phyloP scores from a whole-genome alignment of 305 asterid genomes.

The Lippia alba region DNA sequence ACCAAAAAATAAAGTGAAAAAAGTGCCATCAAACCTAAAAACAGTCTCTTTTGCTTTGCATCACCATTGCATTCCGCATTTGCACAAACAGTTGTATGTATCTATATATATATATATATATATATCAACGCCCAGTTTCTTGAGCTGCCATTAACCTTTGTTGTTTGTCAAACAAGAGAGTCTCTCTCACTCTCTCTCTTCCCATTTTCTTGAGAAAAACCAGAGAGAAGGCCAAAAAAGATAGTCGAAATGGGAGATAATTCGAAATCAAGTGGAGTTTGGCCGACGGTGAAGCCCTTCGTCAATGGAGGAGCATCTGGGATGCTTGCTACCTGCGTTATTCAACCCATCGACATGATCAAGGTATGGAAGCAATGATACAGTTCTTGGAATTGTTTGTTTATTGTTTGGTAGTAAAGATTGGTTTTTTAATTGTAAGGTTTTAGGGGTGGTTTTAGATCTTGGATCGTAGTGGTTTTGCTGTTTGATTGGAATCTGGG shows the following conservation, averaged over 20 bases:
- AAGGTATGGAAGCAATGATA: slow-evolving; percentile 55
- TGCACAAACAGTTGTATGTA: background rate
- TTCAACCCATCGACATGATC: slow-evolving; percentile 95
- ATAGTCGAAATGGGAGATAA: slow-evolving; percentile 64
- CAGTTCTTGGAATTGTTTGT: slow-evolving; percentile 3
- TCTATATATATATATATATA: background rate
- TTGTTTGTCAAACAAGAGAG: slow-evolving; percentile 21
- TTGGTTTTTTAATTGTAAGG: background rate
- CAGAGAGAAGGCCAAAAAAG: slow-evolving; percentile 18
- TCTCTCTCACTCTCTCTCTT: slow-evolving; percentile 2
- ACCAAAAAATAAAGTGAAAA: background rate
- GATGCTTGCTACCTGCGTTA: slow-evolving; percentile 95
- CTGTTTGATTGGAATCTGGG: background rate
- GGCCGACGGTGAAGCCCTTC: slow-evolving; percentile 88
- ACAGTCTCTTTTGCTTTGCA: background rate
- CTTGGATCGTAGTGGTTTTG: slow-evolving; percentile 22
- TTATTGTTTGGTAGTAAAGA: background rate
- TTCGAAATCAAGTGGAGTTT: slow-evolving; percentile 62
- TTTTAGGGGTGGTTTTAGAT: slow-evolving; percentile 26
- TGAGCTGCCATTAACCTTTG: slow-evolving; percentile 17
- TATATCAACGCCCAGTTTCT: background rate
- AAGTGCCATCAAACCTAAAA: background rate
- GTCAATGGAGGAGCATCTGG: slow-evolving; percentile 91
- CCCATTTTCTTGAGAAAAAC: slow-evolving; percentile 16
- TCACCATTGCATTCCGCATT: too few relatives aligned